Evolutionary conservation across 2,329 filamentous ascomycete genomes (phyloP).

Genomic region (Stachybotrys chartarum): DNA sequence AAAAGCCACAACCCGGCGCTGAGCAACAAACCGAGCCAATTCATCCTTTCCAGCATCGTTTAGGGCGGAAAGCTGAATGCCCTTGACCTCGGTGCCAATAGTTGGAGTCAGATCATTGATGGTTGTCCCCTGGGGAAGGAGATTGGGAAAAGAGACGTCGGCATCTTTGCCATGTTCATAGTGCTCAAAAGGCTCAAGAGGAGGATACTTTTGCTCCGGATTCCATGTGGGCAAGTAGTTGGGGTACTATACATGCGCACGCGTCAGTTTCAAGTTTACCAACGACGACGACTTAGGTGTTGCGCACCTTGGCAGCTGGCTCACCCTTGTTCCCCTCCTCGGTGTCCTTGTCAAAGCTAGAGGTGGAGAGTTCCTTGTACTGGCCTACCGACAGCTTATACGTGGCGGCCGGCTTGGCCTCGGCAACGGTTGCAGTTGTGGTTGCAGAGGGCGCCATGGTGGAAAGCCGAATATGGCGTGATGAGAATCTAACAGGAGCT

Average conservation of each 20-base stretch:
- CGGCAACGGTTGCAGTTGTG: slow-evolving; percentile 6
- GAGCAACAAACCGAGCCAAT: slow-evolving; percentile 65
- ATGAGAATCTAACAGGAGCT: neutral
- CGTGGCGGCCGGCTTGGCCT: slow-evolving; percentile 1
- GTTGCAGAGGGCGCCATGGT: slow-evolving; percentile 15
- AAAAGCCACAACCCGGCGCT: slow-evolving; percentile 75
- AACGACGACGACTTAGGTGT: neutral
- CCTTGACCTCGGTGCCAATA: slow-evolving; percentile 65
- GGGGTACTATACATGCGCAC: slow-evolving; percentile 45
- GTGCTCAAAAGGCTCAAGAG: slow-evolving; percentile 63
- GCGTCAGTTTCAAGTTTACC: neutral
- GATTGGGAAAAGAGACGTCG: slow-evolving; percentile 60
- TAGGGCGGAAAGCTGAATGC: slow-evolving; percentile 64
- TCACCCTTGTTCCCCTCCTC: slow-evolving; percentile 19
- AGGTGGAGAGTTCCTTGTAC: slow-evolving; percentile 23
- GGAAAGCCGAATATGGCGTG: neutral
- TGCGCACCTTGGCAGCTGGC: slow-evolving; percentile 18
- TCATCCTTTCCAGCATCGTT: slow-evolving; percentile 66
- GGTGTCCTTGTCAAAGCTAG: slow-evolving; percentile 14
- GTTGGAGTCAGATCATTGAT: slow-evolving; percentile 61
- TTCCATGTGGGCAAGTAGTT: slow-evolving; percentile 71
- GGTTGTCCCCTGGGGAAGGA: slow-evolving; percentile 47
- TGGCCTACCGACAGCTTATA: slow-evolving; percentile 18
- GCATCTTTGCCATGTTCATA: slow-evolving; percentile 71
- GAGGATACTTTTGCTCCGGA: slow-evolving; percentile 54